Percentiles rank a stretch among this genome's conserved stretches.
These are phyloP conservation scores for Comarum palustre DNA, from an alignment of 306 rosid species.

Conservation along the genomic window DNA sequence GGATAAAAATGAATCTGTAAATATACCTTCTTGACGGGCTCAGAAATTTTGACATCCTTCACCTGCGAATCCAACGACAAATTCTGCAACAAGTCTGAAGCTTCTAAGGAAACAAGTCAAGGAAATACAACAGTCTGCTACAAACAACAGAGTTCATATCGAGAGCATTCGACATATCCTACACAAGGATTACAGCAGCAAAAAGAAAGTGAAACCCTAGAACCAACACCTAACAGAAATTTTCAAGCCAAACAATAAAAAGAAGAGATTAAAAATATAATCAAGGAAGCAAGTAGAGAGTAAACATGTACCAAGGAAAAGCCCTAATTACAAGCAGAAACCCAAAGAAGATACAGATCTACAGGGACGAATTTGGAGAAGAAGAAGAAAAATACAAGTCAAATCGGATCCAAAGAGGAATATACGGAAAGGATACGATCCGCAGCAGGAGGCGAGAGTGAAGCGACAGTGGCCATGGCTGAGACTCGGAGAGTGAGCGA, in stretches of 20 bases:
- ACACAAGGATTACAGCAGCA: not conserved
- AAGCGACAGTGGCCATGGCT: slow-evolving; percentile 64
- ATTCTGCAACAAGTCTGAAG: slow-evolving; percentile 82
- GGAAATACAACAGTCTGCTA: slow-evolving; percentile 35
- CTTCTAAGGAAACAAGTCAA: slow-evolving; percentile 54
- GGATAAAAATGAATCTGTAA: not conserved
- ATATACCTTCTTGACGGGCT: slow-evolving; percentile 65
- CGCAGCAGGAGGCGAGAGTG: slow-evolving; percentile 52
- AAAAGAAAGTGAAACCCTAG: not conserved
- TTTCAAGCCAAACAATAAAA: not conserved
- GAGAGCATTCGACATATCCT: not conserved
- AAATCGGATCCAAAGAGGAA: slow-evolving; percentile 20
- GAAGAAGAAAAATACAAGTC: not conserved
- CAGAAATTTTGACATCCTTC: slow-evolving; percentile 64
- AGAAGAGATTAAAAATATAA: not conserved
- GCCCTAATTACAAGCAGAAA: slow-evolving; percentile 1
- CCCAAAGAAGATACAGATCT: not conserved
- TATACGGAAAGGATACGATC: slow-evolving; percentile 74
- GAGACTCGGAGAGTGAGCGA: slow-evolving; percentile 12
- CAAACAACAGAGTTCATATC: not conserved
- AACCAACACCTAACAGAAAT: not conserved
- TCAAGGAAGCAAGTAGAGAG: not conserved
- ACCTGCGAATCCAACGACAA: slow-evolving; percentile 71
- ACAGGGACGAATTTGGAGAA: not conserved
- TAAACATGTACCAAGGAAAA: not conserved